These are phyloP conservation scores for Tetracladium marchalianum DNA, from an alignment of 495 filamentous ascomycete genomes.

Conservation along the genomic window DNA sequence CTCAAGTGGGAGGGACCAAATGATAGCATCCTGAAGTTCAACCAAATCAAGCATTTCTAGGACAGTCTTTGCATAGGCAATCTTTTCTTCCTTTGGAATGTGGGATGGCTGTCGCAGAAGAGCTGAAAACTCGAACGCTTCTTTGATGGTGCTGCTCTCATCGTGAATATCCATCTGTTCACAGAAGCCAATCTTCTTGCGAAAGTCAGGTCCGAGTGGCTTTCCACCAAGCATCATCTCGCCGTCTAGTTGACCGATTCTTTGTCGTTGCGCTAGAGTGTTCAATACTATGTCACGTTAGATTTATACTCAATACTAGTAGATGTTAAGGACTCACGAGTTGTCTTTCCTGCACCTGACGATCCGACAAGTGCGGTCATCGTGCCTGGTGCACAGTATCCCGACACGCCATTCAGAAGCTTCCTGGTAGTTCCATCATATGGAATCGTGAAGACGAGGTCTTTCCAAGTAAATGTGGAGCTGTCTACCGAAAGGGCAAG, in stretches of 20 bases:
- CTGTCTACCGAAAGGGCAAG: not conserved
- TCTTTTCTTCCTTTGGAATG: slow-evolving; percentile 34
- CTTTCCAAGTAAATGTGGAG: slow-evolving; percentile 66
- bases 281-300: slow-evolving; percentile 29
- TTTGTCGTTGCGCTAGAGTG: slow-evolving; percentile 41
- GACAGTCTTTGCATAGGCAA: slow-evolving; percentile 48
- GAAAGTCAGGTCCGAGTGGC: slow-evolving; percentile 55
- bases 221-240: slow-evolving; percentile 70
- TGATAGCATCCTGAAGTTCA: slow-evolving; percentile 69
- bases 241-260: slow-evolving; percentile 42
- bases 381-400: slow-evolving; percentile 59
- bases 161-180: slow-evolving; percentile 80
- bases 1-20: slow-evolving; percentile 77
- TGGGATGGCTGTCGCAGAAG: slow-evolving; percentile 28
- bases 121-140: slow-evolving; percentile 34
- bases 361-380: slow-evolving; percentile 62
- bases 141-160: slow-evolving; percentile 29
- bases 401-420: slow-evolving; percentile 52
- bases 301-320: no score
- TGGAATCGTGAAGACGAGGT: slow-evolving; percentile 67
- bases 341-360: slow-evolving; percentile 58
- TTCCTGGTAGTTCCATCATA: slow-evolving; percentile 46
- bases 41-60: slow-evolving; percentile 59
- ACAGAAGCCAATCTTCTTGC: slow-evolving; percentile 71
- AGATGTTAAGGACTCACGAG: slow-evolving; percentile 33